phyloP scores from a whole-genome alignment of 1,284 basidiomycete genomes.

The Mycosarcoma maydis region DNA sequence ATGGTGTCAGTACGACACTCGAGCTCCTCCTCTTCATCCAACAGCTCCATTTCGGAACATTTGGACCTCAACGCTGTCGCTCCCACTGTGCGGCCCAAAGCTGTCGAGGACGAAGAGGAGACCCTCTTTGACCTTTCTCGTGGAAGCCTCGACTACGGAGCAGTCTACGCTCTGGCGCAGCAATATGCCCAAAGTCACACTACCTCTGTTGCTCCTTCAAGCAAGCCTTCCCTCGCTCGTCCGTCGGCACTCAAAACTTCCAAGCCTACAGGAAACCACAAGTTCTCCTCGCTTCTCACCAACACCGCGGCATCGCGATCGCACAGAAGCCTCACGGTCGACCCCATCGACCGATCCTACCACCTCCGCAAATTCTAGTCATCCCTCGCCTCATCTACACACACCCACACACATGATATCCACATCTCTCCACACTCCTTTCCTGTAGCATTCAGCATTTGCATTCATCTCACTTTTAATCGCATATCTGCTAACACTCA shows the following conservation, averaged over 20 bases:
- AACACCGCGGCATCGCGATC: neutral
- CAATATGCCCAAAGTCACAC: constrained; percentile 3
- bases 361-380: constrained; percentile 9
- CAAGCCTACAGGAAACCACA: too few species aligned
- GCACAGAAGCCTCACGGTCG: neutral
- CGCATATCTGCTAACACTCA: neutral
- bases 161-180: constrained; percentile 9
- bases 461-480: neutral
- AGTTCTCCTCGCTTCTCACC: neutral
- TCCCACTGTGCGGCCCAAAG: neutral
- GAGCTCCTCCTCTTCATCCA: constrained; percentile 13
- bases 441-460: neutral
- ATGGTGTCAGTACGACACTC: constrained; percentile 5
- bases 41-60: constrained; percentile 18
- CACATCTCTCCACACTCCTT: neutral
- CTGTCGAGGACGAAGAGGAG: constrained; percentile 2
- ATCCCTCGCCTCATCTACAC: neutral
- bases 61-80: constrained; percentile 6
- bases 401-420: too few species aligned
- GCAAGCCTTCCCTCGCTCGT: neutral
- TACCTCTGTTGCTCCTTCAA: too few species aligned
- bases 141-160: constrained; percentile 4
- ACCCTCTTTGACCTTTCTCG: constrained; percentile 29
- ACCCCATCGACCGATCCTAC: constrained; percentile 8
- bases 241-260: neutral